phyloP scores from a whole-genome alignment of 139 green algal genomes.

The Edaphochlamys debaryana region DNA sequence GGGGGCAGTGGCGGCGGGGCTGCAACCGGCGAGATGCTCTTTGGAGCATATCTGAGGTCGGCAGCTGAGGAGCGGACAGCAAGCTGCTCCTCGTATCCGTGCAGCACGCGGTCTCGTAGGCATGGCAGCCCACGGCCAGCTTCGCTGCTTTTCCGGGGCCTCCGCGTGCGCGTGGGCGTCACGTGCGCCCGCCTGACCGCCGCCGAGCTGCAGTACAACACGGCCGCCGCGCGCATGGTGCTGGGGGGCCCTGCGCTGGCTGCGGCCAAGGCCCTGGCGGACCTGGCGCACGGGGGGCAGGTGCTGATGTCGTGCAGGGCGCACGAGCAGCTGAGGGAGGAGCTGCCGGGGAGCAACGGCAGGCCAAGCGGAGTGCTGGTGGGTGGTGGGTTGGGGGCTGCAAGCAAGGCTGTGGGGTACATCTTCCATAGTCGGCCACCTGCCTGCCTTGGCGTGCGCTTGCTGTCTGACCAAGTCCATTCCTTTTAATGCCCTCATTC shows the following conservation, averaged over 20 bases:
- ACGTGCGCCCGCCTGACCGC: neutral
- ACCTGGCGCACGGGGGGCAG: slow-evolving; percentile 28
- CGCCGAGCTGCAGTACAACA: slow-evolving; percentile 17
- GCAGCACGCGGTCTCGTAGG: no score
- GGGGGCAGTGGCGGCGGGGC: no score
- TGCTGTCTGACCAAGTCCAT: neutral
- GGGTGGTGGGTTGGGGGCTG: neutral
- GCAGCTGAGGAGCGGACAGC: no score
- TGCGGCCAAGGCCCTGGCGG: slow-evolving; percentile 14
- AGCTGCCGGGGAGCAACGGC: no score
- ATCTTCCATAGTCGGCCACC: no score
- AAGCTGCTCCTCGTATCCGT: no score
- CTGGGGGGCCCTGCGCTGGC: slow-evolving; percentile 15
- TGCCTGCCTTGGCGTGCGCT: no score
- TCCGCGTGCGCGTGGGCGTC: slow-evolving; percentile 25
- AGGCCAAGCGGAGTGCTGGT: neutral
- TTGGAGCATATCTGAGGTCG: no score
- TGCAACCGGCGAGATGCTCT: no score
- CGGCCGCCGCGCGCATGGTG: slow-evolving; percentile 17
- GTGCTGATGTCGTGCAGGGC: slow-evolving; percentile 1
- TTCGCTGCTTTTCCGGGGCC: slow-evolving; percentile 10
- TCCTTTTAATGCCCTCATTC: neutral
- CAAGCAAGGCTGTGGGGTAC: no score
- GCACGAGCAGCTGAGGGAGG: neutral
- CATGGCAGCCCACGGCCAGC: no score